Percentiles rank a stretch among this genome's conserved stretches.
phyloP scores from a whole-genome alignment of 352 stramenopile genomes.

The Lagenidium sp. region DNA sequence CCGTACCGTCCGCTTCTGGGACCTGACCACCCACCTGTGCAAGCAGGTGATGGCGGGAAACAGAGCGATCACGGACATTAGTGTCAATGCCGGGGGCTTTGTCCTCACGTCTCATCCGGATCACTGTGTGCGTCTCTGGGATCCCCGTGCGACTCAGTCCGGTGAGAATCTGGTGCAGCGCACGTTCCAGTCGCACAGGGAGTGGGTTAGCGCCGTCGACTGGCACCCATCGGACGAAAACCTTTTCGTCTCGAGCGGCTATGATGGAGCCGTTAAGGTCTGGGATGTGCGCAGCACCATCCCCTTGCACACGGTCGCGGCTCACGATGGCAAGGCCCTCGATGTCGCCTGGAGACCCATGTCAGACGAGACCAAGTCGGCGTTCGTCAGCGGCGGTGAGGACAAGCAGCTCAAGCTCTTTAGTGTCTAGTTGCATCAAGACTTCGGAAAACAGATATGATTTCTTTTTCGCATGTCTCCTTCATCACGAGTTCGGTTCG shows the following conservation, averaged over 20 bases:
- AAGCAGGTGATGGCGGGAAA: slow-evolving; percentile 69
- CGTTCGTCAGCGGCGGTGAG: slow-evolving; percentile 71
- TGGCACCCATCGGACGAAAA: slow-evolving; percentile 53
- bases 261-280: slow-evolving; percentile 75
- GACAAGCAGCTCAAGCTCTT: slow-evolving; percentile 86
- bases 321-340: slow-evolving; percentile 70
- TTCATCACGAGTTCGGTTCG: no score
- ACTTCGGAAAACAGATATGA: not conserved
- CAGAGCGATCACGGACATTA: slow-evolving; percentile 64
- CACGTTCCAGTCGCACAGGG: slow-evolving; percentile 79
- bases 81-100: slow-evolving; percentile 46
- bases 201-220: slow-evolving; percentile 72
- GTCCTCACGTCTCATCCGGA: slow-evolving; percentile 77
- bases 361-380: slow-evolving; percentile 18
- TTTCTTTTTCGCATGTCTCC: no score
- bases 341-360: slow-evolving; percentile 46
- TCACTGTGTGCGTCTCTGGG: slow-evolving; percentile 75
- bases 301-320: slow-evolving; percentile 65
- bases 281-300: slow-evolving; percentile 72
- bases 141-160: slow-evolving; percentile 52
- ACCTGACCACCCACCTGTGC: slow-evolving; percentile 61
- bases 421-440: slow-evolving; percentile 41
- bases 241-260: slow-evolving; percentile 65
- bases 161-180: slow-evolving; percentile 68
- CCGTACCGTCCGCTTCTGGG: slow-evolving; percentile 71